Percentiles rank a stretch among this genome's conserved stretches.
These are phyloP conservation scores for Echites panduratus DNA, from an alignment of 257 asterid genomes.

Conservation along the genomic window DNA sequence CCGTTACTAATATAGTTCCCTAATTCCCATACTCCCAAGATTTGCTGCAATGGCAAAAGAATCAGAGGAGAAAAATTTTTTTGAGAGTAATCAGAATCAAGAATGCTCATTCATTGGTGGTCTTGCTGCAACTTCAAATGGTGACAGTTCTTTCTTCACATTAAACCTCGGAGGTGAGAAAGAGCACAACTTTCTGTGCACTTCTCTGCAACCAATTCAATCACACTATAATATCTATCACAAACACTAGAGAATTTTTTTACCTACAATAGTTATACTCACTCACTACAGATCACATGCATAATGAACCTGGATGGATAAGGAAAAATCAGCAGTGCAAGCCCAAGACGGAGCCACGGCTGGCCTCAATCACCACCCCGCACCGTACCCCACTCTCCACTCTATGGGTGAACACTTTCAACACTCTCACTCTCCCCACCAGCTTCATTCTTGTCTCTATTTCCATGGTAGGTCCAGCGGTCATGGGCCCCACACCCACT, in stretches of 20 bases:
- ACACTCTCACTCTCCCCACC: slow-evolving; percentile 80
- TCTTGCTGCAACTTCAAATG: neutral
- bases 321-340: slow-evolving; percentile 50
- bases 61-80: neutral
- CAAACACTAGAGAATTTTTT: neutral
- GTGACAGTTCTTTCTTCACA: neutral
- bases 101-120: neutral
- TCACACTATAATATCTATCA: neutral
- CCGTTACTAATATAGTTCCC: neutral
- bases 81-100: neutral
- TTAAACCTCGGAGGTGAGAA: neutral
- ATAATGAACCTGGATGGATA: neutral
- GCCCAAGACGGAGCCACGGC: slow-evolving; percentile 73
- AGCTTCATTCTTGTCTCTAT: slow-evolving; percentile 82
- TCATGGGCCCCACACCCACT: slow-evolving; percentile 19
- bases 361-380: slow-evolving; percentile 61
- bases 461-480: slow-evolving; percentile 59
- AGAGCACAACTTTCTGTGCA: slow-evolving; percentile 11
- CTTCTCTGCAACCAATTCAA: slow-evolving; percentile 1
- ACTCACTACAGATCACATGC: neutral
- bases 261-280: neutral
- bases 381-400: slow-evolving; percentile 63
- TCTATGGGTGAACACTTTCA: slow-evolving; percentile 77
- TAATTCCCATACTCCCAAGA: neutral
- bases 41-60: neutral